These are phyloP conservation scores for Juglanconis sp. DNA, from an alignment of 2,329 filamentous ascomycete species.

Conservation along the genomic window DNA sequence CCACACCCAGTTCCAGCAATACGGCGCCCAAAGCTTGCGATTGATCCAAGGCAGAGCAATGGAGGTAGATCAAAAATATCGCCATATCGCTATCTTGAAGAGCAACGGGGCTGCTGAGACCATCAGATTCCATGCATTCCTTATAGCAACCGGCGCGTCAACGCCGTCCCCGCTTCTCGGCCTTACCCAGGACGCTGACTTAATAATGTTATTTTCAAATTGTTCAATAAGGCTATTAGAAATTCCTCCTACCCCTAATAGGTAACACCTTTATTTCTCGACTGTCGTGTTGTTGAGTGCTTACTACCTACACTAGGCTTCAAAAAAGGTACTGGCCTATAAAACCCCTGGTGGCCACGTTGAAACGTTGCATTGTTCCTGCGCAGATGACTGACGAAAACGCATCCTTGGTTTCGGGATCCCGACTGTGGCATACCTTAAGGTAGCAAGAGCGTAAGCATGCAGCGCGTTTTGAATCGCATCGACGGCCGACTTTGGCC, in stretches of 20 bases:
- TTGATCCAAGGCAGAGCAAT: slow-evolving; percentile 41
- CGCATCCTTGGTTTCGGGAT: too few relatives aligned
- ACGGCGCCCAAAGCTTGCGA: slow-evolving; percentile 32
- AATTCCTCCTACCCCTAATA: slow-evolving; percentile 25
- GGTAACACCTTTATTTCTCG: too few relatives aligned
- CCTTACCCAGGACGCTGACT: slow-evolving; percentile 30
- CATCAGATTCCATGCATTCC: slow-evolving; percentile 40
- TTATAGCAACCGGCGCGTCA: slow-evolving; percentile 47
- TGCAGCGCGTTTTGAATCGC: not conserved
- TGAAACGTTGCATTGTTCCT: too few relatives aligned
- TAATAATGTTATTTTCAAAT: slow-evolving; percentile 11
- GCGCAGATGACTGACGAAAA: too few relatives aligned
- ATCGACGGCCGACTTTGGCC: not conserved
- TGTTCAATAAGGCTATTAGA: slow-evolving; percentile 33
- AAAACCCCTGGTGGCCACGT: too few relatives aligned
- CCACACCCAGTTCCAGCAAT: slow-evolving; percentile 34
- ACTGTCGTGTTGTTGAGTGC: too few relatives aligned
- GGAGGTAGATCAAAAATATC: slow-evolving; percentile 30
- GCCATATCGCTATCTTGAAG: slow-evolving; percentile 29
- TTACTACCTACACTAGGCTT: too few relatives aligned
- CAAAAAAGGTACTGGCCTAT: too few relatives aligned
- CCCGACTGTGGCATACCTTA: too few relatives aligned
- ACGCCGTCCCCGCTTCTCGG: slow-evolving; percentile 42
- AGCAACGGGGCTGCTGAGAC: slow-evolving; percentile 16
- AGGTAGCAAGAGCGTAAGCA: not conserved